Conservation (phyloP, 495 filamentous ascomycete genomes). For the Penicillium paxilli region DNA sequence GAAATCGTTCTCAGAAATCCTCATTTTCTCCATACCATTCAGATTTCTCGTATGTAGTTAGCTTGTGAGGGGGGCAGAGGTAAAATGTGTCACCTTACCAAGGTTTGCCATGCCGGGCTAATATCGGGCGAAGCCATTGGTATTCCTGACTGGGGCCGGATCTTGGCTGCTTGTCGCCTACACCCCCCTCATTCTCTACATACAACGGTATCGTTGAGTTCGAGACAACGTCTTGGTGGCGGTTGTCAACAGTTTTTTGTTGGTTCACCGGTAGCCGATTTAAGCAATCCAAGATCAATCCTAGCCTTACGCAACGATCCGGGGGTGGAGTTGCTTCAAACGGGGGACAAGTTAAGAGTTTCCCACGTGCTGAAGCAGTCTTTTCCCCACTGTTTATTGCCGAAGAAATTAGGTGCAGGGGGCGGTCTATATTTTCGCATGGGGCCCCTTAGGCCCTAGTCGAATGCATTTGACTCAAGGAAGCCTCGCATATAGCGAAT, state of each 20-base stretch:
- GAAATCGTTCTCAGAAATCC: background rate
- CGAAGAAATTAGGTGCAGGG: too few relatives aligned
- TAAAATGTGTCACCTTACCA: background rate
- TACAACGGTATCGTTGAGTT: background rate
- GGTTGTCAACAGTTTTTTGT: background rate
- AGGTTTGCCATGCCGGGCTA: slow-evolving; percentile 12
- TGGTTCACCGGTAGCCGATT: background rate
- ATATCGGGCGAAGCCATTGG: slow-evolving; percentile 8
- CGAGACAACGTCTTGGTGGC: background rate
- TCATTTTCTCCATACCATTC: background rate
- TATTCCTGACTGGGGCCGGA: background rate
- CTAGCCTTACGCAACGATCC: background rate
- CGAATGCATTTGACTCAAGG: too few relatives aligned
- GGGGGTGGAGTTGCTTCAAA: too few relatives aligned
- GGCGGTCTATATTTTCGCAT: too few relatives aligned
- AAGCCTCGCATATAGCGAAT: too few relatives aligned
- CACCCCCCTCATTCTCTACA: background rate
- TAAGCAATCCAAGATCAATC: background rate
- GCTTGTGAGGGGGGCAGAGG: background rate
- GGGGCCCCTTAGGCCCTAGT: too few relatives aligned
- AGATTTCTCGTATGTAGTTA: background rate
- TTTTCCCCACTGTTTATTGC: background rate
- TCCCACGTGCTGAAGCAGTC: background rate
- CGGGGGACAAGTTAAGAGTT: background rate
- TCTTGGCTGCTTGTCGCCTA: background rate